Conservation (phyloP, 148 eudicot species). For the Vaccinium corymbosum region DNA sequence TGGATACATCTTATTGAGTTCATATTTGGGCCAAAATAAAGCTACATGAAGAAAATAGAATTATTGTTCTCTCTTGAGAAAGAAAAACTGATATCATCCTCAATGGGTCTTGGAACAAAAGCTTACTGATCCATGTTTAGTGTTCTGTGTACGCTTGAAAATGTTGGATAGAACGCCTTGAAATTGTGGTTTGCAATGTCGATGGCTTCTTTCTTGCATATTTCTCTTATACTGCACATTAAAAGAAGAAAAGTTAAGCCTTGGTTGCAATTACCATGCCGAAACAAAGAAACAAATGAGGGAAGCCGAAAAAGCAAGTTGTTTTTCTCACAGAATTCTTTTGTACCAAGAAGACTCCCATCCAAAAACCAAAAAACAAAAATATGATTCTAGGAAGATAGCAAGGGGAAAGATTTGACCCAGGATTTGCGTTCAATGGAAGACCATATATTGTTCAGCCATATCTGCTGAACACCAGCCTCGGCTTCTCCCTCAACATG, state of each 20-base stretch:
- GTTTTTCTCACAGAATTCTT: background rate
- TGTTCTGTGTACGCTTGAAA: conserved; percentile 71
- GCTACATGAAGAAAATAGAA: background rate
- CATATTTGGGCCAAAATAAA: background rate
- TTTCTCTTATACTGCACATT: conserved; percentile 74
- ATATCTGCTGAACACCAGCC: conserved; percentile 72
- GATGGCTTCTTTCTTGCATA: conserved; percentile 77
- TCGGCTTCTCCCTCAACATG: conserved; percentile 57
- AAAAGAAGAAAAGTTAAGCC: background rate
- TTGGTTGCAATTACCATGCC: background rate
- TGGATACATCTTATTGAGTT: background rate
- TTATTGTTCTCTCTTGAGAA: background rate
- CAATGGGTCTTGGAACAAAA: conserved; percentile 4
- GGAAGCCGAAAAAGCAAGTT: background rate
- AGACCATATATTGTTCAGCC: conserved; percentile 74
- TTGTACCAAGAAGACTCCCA: background rate
- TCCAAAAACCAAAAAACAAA: background rate
- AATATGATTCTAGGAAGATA: too few relatives aligned
- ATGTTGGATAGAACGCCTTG: conserved; percentile 76
- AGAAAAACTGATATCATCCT: background rate
- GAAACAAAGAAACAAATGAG: background rate
- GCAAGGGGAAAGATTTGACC: conserved; percentile 69
- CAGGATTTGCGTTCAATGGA: conserved; percentile 85
- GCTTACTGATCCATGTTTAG: conserved; percentile 57
- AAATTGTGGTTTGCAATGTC: conserved; percentile 89